phyloP scores from a whole-genome alignment of 768 basidiomycete species.

The Suillus discolor region DNA sequence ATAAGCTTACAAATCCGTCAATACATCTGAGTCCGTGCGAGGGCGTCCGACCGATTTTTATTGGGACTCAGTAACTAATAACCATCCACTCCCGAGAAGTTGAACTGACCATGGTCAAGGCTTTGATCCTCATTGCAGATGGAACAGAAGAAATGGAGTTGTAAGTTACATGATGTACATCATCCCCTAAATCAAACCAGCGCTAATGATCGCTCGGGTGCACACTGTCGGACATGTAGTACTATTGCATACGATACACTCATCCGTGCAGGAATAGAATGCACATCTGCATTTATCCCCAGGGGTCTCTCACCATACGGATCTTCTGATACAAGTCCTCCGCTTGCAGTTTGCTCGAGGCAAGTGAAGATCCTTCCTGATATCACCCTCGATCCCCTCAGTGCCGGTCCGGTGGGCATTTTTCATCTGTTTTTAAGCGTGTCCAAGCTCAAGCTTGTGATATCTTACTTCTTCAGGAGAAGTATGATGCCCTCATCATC shows the following conservation, averaged over 20 bases:
- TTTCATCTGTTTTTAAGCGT: not conserved
- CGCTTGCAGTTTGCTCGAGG: slow-evolving; percentile 65
- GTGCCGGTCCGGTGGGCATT: slow-evolving; percentile 49
- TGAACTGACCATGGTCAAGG: slow-evolving; percentile 31
- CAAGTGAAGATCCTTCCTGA: slow-evolving; percentile 77
- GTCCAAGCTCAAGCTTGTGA: not conserved
- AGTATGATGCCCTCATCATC: slow-evolving; percentile 69
- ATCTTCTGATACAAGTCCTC: slow-evolving; percentile 37
- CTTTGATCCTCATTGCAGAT: slow-evolving; percentile 73
- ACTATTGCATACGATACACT: slow-evolving; percentile 84
- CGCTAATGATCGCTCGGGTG: not conserved
- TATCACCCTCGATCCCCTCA: slow-evolving; percentile 46
- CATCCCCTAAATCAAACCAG: not conserved
- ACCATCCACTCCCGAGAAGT: not conserved
- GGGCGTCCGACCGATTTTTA: too few species aligned
- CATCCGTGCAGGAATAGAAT: slow-evolving; percentile 69
- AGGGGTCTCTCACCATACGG: slow-evolving; percentile 31
- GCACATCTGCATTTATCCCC: slow-evolving; percentile 67
- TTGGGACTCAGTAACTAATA: too few species aligned
- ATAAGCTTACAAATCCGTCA: too few species aligned
- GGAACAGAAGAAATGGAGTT: slow-evolving; percentile 93
- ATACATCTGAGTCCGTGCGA: too few species aligned
- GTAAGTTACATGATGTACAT: slow-evolving; percentile 40
- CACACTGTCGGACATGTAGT: slow-evolving; percentile 40
- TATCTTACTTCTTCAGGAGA: slow-evolving; percentile 43